phyloP scores from a whole-genome alignment of 257 asterid genomes.

The Solanum rostratum region DNA sequence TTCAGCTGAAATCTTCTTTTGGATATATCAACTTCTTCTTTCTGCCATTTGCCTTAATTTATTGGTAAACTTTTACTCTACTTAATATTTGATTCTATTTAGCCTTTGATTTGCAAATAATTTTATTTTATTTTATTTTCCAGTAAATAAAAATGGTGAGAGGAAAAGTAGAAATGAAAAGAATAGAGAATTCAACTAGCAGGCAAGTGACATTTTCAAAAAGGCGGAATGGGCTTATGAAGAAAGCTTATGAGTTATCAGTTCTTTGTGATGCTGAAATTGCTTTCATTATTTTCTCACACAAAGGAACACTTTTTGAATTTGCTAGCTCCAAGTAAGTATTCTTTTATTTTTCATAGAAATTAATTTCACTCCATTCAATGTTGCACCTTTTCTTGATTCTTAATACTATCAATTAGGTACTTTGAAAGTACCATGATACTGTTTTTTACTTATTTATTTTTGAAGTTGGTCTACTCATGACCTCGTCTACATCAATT shows the following conservation, averaged over 20 bases:
- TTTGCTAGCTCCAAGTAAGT: conserved; percentile 63
- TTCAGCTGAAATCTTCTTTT: not conserved
- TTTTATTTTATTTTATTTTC: no score
- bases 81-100: no score
- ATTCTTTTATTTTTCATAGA: not conserved
- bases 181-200: conserved; percentile 38
- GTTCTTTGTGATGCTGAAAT: conserved; percentile 1
- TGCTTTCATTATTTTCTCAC: conserved; percentile 46
- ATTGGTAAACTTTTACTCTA: not conserved
- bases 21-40: not conserved
- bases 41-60: not conserved
- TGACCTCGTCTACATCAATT: not conserved
- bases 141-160: conserved; percentile 42
- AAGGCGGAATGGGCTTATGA: conserved; percentile 54
- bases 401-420: not conserved
- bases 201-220: conserved; percentile 42
- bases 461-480: not conserved
- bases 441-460: not conserved
- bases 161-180: conserved; percentile 60
- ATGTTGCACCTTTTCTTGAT: no score
- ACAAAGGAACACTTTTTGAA: conserved; percentile 53
- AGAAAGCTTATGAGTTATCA: conserved; percentile 62
- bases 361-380: not conserved
- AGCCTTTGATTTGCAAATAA: no score
- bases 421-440: not conserved